Percentiles rank a stretch among this genome's conserved stretches.
phyloP scores from a whole-genome alignment of 441 rosid species.

The Jatropha podagrica region DNA sequence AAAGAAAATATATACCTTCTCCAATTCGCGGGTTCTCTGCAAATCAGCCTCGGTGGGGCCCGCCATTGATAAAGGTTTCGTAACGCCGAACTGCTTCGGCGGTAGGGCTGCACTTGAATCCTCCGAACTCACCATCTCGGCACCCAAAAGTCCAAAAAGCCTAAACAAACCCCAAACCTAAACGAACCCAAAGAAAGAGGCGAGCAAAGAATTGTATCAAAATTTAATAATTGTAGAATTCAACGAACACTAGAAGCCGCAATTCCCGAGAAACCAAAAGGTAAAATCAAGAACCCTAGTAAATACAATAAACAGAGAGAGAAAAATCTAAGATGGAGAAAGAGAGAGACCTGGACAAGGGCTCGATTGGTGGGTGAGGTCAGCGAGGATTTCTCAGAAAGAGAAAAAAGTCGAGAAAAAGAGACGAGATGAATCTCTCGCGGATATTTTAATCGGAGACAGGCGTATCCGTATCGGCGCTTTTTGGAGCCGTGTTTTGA shows the following conservation, averaged over 20 bases:
- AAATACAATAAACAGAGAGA: background rate
- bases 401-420: background rate
- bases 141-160: background rate
- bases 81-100: conserved; percentile 44
- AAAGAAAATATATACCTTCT: conserved; percentile 37
- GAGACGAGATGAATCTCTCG: background rate
- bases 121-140: conserved; percentile 44
- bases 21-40: conserved; percentile 47
- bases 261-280: conserved; percentile 1
- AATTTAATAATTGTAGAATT: background rate
- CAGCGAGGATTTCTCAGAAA: background rate
- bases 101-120: conserved; percentile 21
- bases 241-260: background rate
- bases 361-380: background rate
- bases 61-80: conserved; percentile 55
- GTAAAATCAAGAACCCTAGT: background rate
- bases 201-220: background rate
- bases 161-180: background rate
- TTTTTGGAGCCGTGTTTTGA: background rate
- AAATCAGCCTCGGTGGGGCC: conserved; percentile 54
- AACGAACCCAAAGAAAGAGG: background rate
- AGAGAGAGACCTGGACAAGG: background rate
- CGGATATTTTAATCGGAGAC: conserved; percentile 19
- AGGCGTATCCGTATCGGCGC: background rate
- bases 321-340: background rate